Evolutionary conservation across 805 yeast genomes (phyloP).

Genomic region (Saccharomyces paradoxus): DNA sequence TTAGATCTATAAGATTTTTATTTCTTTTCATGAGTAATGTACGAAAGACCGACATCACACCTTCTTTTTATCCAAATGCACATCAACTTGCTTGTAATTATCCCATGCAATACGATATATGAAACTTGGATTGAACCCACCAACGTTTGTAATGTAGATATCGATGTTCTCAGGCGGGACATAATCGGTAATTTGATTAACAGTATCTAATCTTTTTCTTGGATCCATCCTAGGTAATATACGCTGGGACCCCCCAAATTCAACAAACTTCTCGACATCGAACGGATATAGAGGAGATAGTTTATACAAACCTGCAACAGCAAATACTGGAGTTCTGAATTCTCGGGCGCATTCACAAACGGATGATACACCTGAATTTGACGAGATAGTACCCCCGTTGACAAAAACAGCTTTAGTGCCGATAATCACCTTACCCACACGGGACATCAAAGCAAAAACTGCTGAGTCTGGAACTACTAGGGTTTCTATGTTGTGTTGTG

Average conservation of each 20-base stretch:
- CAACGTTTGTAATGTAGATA: conserved; percentile 88
- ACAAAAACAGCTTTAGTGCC: conserved; percentile 92
- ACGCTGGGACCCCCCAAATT: conserved; percentile 71
- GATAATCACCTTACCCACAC: conserved; percentile 91
- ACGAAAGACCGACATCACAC: background rate
- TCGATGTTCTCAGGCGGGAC: conserved; percentile 91
- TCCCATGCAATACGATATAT: conserved; percentile 92
- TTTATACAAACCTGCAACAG: conserved; percentile 89
- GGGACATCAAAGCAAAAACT: conserved; percentile 89
- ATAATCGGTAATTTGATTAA: conserved; percentile 86
- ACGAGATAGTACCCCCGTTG: conserved; percentile 88
- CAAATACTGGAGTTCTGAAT: conserved; percentile 91
- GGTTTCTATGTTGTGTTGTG: conserved; percentile 81
- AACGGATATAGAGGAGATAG: conserved; percentile 89
- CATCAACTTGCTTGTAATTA: conserved; percentile 83
- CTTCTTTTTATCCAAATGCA: conserved; percentile 39
- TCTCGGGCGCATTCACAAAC: conserved; percentile 95
- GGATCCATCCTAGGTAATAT: conserved; percentile 51
- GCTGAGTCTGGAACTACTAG: conserved; percentile 89
- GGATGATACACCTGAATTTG: conserved; percentile 82
- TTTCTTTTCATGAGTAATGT: background rate
- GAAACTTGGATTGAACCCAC: conserved; percentile 94
- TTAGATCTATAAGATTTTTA: background rate
- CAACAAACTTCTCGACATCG: conserved; percentile 73
- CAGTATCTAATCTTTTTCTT: conserved; percentile 38